These are phyloP conservation scores for Sambucus nigra DNA, from an alignment of 129 eudicot genomes.

Conservation along the genomic window DNA sequence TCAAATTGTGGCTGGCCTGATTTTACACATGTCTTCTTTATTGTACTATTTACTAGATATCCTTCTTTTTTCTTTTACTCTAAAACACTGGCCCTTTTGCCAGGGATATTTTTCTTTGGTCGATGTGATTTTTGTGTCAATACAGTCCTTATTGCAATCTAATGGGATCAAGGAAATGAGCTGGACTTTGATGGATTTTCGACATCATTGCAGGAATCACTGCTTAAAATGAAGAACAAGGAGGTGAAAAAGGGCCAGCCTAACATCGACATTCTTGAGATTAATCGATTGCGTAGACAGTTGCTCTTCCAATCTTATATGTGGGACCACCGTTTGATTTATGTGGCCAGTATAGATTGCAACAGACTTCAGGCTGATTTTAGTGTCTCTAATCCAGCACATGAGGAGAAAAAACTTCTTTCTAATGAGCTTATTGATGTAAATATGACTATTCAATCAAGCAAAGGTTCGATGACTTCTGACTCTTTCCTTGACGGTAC, in stretches of 20 bases:
- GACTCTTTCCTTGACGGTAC: constrained; percentile 21
- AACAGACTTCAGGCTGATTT: constrained; percentile 22
- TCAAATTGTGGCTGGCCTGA: not conserved
- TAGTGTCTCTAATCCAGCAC: constrained; percentile 7
- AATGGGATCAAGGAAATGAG: not conserved
- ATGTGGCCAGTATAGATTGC: constrained; percentile 44
- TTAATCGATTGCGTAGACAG: constrained; percentile 70
- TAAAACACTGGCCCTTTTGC: not conserved
- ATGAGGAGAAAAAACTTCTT: constrained; percentile 16
- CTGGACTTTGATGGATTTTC: constrained; percentile 7
- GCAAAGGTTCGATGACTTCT: constrained; percentile 19
- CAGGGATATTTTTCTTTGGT: not conserved
- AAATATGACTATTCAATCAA: constrained; percentile 16
- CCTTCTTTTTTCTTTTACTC: not conserved
- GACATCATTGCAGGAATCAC: constrained; percentile 40
- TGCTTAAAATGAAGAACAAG: constrained; percentile 38
- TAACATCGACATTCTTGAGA: constrained; percentile 63
- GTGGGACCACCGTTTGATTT: constrained; percentile 84
- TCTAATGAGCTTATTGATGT: constrained; percentile 20
- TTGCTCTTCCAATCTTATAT: constrained; percentile 70
- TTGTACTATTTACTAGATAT: too few species aligned
- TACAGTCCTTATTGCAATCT: not conserved
- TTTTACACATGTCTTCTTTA: not conserved
- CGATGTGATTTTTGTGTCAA: not conserved
- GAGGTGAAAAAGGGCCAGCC: constrained; percentile 54